Evolutionary conservation across 352 stramenopile genomes (phyloP), one percentile per base, ranked within the genome.

Genomic region (Albugo laibachii): DNA sequence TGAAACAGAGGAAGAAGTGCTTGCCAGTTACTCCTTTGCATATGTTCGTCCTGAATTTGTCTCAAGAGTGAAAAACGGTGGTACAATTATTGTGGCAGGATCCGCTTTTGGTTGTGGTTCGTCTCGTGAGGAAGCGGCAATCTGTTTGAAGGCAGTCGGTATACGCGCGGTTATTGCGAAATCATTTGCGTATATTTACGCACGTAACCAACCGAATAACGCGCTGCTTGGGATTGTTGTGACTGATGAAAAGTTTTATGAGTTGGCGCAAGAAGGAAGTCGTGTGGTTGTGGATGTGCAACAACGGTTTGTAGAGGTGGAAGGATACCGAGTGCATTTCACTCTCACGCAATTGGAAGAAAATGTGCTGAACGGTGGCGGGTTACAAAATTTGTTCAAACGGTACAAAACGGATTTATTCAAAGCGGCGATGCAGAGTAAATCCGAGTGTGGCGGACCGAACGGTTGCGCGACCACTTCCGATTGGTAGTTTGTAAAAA

Each of bases 161-260:
- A 66, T 87, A 16, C 67, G 84, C 55, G 74, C 74, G 6, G 74
- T 87, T 39, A 87, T 87, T 42, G 74, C 74, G 53, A 84, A 84
- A 56, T 87, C 74, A 46, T 87, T 87, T 54, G 74, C 74, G 19
- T 87, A 87, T 57, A 87, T 87, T 44, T 87, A 87, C 59, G 71
- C 74, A 10, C 69, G 74, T 34, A 87, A 87, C 62, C 74, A 87
- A 56, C 71, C 71, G 36, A 87, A 87, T 62, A 87, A 87, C 37
- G 74, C 74, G 31, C 58, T 87, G 48, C 48, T 87, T 51, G 74
- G 74, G 15, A 84, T 87, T 49, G 66, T 84, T 42, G 69, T 87
- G 49, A 84, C 71, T 18, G 71, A 87, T 52, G 71, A 83, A 36
- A 73, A 69, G 51, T 87, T 87, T 52, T 65, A 87, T 49, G 63